These are phyloP conservation scores for Psilocybe azurescens DNA, from an alignment of 768 basidiomycete genomes.

Conservation along the genomic window DNA sequence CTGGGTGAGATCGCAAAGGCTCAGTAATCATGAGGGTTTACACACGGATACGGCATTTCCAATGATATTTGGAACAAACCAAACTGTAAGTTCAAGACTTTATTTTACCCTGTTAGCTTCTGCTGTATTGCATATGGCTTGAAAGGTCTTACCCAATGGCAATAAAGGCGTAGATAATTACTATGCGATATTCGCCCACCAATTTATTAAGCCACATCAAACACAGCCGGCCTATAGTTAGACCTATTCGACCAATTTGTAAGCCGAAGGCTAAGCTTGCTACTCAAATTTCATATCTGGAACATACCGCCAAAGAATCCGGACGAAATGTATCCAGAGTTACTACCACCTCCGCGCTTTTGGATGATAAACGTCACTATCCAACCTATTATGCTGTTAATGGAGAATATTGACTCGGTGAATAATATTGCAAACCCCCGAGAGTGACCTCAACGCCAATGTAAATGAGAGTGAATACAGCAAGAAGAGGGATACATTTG, in stretches of 20 bases:
- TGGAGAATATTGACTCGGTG: neutral
- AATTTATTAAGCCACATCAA: conserved; percentile 61
- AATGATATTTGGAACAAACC: conserved; percentile 75
- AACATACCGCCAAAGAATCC: conserved; percentile 54
- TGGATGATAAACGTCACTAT: conserved; percentile 61
- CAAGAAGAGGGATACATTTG: conserved; percentile 63
- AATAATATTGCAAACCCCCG: conserved; percentile 37
- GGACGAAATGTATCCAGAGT: conserved; percentile 57
- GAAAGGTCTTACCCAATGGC: conserved; percentile 47
- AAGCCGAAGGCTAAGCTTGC: neutral
- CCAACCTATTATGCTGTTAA: conserved; percentile 50
- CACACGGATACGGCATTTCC: conserved; percentile 60
- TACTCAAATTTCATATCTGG: neutral
- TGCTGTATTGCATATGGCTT: no score
- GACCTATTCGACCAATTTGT: conserved; percentile 38
- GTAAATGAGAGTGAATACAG: conserved; percentile 66
- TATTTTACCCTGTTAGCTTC: no score
- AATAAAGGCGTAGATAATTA: conserved; percentile 56
- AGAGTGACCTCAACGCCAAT: conserved; percentile 70
- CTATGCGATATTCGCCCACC: conserved; percentile 57
- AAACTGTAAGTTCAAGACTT: conserved; percentile 71
- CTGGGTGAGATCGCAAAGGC: neutral
- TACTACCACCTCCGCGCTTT: conserved; percentile 39
- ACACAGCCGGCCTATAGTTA: conserved; percentile 57
- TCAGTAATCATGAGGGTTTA: neutral